These are phyloP conservation scores for Zygosaccharomyces pseudobailii DNA, from an alignment of 1,139 yeast species.

Conservation along the genomic window DNA sequence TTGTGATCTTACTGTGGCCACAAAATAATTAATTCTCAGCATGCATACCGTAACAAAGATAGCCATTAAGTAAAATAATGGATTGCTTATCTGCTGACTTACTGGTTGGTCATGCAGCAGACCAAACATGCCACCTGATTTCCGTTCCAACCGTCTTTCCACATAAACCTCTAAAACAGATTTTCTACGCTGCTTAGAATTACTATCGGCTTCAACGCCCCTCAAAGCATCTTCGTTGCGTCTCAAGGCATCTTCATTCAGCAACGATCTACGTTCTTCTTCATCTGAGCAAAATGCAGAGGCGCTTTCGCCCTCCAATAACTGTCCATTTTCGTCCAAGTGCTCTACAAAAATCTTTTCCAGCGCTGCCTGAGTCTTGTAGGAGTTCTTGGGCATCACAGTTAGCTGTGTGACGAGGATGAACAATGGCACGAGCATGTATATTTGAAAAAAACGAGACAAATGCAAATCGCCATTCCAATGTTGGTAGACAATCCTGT, in stretches of 20 bases:
- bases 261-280: constrained; percentile 30
- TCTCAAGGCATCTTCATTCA: constrained; percentile 13
- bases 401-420: constrained; percentile 66
- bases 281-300: constrained; percentile 29
- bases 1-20: constrained; percentile 80
- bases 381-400: constrained; percentile 74
- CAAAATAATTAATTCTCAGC: constrained; percentile 86
- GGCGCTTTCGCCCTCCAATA: constrained; percentile 34
- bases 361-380: constrained; percentile 63
- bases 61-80: constrained; percentile 78
- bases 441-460: constrained; percentile 56
- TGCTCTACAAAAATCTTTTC: constrained; percentile 68
- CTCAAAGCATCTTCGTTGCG: constrained; percentile 5
- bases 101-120: constrained; percentile 64
- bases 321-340: constrained; percentile 49
- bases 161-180: constrained; percentile 61
- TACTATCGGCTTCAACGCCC: background rate
- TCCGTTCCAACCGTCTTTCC: constrained; percentile 49
- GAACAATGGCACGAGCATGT: constrained; percentile 67
- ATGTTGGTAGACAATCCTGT: constrained; percentile 58
- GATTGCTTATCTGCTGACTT: constrained; percentile 59
- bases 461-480: constrained; percentile 36
- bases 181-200: constrained; percentile 29
- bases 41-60: constrained; percentile 78
- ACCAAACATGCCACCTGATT: constrained; percentile 80